Percentiles rank a stretch among this genome's conserved stretches.
phyloP scores from a whole-genome alignment of 2,329 filamentous ascomycete genomes.

The Epichloe brachyelytri region DNA sequence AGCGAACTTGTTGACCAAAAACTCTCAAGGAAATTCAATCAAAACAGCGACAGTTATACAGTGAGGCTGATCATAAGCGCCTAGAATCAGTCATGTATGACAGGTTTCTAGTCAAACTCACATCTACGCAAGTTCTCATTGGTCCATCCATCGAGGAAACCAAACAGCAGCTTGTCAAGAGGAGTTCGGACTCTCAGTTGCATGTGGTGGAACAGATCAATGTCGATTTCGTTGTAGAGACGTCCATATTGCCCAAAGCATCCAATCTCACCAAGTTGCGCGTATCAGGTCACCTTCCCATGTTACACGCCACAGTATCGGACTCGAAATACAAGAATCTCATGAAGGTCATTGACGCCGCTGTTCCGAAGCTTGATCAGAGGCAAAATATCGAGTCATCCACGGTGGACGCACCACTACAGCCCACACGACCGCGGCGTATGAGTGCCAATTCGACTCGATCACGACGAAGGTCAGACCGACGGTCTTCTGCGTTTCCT shows the following conservation, averaged over 20 bases:
- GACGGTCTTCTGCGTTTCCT: conserved; percentile 59
- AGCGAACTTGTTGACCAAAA: conserved; percentile 90
- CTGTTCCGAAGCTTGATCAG: conserved; percentile 67
- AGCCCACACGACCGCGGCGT: conserved; percentile 28
- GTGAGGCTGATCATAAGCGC: conserved; percentile 74
- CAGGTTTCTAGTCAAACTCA: conserved; percentile 83
- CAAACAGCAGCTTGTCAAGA: conserved; percentile 62
- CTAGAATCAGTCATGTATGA: conserved; percentile 96
- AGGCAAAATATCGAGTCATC: conserved; percentile 14
- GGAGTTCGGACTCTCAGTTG: conserved; percentile 55
- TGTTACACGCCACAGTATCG: conserved; percentile 82
- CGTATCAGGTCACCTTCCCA: conserved; percentile 80
- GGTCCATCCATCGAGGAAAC: conserved; percentile 87
- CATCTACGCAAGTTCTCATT: conserved; percentile 90
- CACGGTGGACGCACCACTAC: conserved; percentile 13
- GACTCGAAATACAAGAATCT: conserved; percentile 94
- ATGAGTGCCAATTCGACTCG: conserved; percentile 32
- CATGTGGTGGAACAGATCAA: conserved; percentile 96
- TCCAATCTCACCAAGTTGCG: conserved; percentile 85
- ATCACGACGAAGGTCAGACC: conserved; percentile 33
- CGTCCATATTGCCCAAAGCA: conserved; percentile 91
- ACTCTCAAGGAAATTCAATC: conserved; percentile 81
- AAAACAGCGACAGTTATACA: conserved; percentile 80
- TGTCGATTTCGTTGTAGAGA: conserved; percentile 90
- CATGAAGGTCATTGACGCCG: conserved; percentile 93